Evolutionary conservation across 352 stramenopile species (phyloP).

Genomic region (Globisporangium viniferum): DNA sequence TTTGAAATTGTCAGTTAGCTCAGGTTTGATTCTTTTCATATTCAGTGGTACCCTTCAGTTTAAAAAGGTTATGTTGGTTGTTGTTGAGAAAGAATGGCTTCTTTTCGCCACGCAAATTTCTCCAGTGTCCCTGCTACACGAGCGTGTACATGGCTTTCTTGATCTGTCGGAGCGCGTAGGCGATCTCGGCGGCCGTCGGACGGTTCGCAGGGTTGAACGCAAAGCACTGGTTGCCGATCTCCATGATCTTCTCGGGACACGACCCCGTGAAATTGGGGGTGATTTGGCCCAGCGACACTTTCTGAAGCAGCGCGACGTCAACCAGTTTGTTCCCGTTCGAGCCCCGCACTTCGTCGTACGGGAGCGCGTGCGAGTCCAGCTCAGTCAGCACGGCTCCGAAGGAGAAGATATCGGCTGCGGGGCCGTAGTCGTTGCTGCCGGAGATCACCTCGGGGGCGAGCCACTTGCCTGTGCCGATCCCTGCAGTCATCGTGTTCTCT

Average conservation of each 20-base stretch:
- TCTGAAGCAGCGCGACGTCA: constrained; percentile 46
- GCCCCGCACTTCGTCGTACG: constrained; percentile 39
- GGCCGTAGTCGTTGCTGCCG: constrained; percentile 41
- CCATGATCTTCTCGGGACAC: constrained; percentile 34
- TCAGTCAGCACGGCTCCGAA: constrained; percentile 58
- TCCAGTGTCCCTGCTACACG: neutral
- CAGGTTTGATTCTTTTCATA: too few relatives aligned
- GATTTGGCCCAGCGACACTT: constrained; percentile 32
- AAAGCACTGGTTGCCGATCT: constrained; percentile 24
- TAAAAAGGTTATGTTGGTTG: neutral
- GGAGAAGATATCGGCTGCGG: constrained; percentile 53
- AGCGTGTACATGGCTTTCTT: constrained; percentile 14
- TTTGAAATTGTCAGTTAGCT: too few relatives aligned
- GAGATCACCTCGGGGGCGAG: constrained; percentile 55
- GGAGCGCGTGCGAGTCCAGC: constrained; percentile 49
- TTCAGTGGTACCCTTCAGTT: neutral
- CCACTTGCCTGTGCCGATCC: constrained; percentile 49
- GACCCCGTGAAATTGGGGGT: constrained; percentile 28
- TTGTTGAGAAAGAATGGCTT: too few relatives aligned
- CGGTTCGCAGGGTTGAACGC: constrained; percentile 28
- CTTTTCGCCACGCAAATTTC: neutral
- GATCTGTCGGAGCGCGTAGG: constrained; percentile 35
- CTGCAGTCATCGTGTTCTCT: constrained; percentile 48
- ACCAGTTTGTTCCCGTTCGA: constrained; percentile 30
- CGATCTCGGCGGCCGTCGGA: constrained; percentile 38